These are phyloP conservation scores for Botrytis medusae DNA, from an alignment of 2,329 filamentous ascomycete species.

Conservation along the genomic window DNA sequence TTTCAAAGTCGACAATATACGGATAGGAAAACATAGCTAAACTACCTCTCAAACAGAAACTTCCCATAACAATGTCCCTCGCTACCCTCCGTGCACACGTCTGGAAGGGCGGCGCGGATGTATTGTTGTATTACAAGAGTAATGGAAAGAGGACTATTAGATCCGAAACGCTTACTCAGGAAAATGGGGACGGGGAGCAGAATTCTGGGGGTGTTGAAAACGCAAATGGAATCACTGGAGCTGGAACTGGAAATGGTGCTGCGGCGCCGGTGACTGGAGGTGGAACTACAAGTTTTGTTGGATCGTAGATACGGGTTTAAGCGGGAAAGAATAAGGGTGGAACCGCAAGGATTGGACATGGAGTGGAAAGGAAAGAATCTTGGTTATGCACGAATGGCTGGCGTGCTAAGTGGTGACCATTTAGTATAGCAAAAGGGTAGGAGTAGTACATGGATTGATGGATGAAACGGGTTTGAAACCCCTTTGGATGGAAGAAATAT, in stretches of 20 bases:
- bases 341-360: not conserved
- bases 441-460: not conserved
- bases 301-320: not conserved
- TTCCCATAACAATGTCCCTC: conserved; percentile 86
- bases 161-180: conserved; percentile 24
- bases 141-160: conserved; percentile 63
- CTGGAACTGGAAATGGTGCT: not conserved
- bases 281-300: not conserved
- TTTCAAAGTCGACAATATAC: not conserved
- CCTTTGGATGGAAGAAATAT: not conserved
- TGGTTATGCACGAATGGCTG: not conserved
- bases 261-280: not conserved
- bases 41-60: conserved; percentile 37
- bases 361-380: not conserved
- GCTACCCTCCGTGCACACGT: conserved; percentile 87
- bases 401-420: not conserved
- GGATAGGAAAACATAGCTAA: not conserved
- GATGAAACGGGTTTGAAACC: not conserved
- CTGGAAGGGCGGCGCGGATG: conserved; percentile 94
- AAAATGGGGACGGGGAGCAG: not conserved
- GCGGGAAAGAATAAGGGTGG: not conserved
- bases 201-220: not conserved
- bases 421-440: not conserved
- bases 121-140: conserved; percentile 84
- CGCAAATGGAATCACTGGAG: not conserved